phyloP scores from a whole-genome alignment of 2,329 filamentous ascomycete species.

The Sphaerulina musiva region DNA sequence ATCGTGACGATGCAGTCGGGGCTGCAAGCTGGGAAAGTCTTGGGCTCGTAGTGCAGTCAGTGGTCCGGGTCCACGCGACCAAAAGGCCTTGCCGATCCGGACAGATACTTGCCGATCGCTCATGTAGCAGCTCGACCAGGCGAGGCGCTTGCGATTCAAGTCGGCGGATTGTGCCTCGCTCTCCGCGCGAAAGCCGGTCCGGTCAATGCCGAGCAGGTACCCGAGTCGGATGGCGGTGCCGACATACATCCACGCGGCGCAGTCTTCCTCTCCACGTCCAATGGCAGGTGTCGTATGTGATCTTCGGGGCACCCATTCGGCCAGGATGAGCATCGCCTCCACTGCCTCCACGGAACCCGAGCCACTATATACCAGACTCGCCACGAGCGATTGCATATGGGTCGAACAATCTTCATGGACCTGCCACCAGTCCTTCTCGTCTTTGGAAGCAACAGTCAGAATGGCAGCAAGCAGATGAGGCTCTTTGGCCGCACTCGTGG shows the following conservation, averaged over 20 bases:
- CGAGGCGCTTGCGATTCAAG: slow-evolving; percentile 30
- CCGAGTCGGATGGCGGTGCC: slow-evolving; percentile 32
- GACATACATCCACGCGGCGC: slow-evolving; percentile 33
- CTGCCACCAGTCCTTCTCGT: slow-evolving; percentile 32
- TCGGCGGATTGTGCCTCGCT: slow-evolving; percentile 27
- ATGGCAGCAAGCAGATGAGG: slow-evolving; percentile 31
- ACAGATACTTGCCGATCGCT: slow-evolving; percentile 32
- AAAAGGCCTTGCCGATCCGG: slow-evolving; percentile 33
- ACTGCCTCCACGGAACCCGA: slow-evolving; percentile 31
- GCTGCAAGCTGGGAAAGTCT: slow-evolving; percentile 31
- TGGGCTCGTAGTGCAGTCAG: slow-evolving; percentile 31
- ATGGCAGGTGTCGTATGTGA: slow-evolving; percentile 27
- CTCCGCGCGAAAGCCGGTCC: slow-evolving; percentile 30
- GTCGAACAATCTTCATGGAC: slow-evolving; percentile 30
- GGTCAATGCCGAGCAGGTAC: slow-evolving; percentile 32
- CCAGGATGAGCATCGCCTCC: slow-evolving; percentile 32
- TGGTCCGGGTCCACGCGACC: slow-evolving; percentile 31
- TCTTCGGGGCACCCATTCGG: slow-evolving; percentile 31
- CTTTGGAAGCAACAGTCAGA: slow-evolving; percentile 32
- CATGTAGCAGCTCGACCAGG: slow-evolving; percentile 34
- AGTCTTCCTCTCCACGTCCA: slow-evolving; percentile 32
- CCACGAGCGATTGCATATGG: slow-evolving; percentile 33
- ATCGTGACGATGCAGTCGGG: slow-evolving; percentile 22
- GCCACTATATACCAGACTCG: slow-evolving; percentile 29
- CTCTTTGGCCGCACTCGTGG: slow-evolving; percentile 26